Conservation (phyloP, 768 basidiomycete species). For the Russula earlei region DNA sequence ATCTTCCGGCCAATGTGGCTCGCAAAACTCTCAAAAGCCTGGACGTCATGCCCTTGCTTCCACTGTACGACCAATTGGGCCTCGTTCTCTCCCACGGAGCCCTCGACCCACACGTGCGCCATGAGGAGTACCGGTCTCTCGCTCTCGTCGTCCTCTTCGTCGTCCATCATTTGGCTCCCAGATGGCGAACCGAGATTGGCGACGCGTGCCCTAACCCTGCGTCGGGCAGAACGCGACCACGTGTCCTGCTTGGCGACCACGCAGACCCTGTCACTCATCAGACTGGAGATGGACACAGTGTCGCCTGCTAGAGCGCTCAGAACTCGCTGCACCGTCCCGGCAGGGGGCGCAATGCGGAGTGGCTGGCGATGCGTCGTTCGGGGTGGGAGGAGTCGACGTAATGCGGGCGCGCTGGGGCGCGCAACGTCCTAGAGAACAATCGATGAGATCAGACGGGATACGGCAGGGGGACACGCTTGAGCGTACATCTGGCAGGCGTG, state of each 20-base stretch:
- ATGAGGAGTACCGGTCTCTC: constrained; percentile 2
- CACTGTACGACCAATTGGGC: constrained; percentile 44
- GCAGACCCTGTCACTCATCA: not conserved
- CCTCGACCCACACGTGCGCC: constrained; percentile 23
- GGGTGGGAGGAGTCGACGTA: constrained; percentile 47
- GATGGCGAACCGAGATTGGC: not conserved
- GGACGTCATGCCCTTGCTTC: constrained; percentile 49
- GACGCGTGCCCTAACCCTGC: constrained; percentile 27
- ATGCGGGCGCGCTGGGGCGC: constrained; percentile 31
- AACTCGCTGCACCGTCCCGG: constrained; percentile 23
- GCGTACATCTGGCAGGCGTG: constrained; percentile 71
- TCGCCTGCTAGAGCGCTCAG: constrained; percentile 31
- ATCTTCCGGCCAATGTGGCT: constrained; percentile 54
- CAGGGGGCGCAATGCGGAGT: constrained; percentile 19
- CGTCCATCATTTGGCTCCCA: not conserved
- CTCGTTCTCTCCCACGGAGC: not conserved
- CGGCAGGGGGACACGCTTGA: not conserved
- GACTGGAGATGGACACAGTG: not conserved
- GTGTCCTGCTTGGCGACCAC: constrained; percentile 31
- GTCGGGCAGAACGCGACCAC: constrained; percentile 62
- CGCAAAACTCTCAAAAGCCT: constrained; percentile 56
- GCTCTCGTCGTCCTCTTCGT: not conserved
- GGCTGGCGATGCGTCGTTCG: constrained; percentile 47
- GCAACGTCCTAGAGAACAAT: constrained; percentile 31
- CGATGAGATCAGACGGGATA: constrained; percentile 14